Base-by-base conservation (phyloP, 192 early-diverging fungal species). In the Allomyces macrogynus region DNA sequence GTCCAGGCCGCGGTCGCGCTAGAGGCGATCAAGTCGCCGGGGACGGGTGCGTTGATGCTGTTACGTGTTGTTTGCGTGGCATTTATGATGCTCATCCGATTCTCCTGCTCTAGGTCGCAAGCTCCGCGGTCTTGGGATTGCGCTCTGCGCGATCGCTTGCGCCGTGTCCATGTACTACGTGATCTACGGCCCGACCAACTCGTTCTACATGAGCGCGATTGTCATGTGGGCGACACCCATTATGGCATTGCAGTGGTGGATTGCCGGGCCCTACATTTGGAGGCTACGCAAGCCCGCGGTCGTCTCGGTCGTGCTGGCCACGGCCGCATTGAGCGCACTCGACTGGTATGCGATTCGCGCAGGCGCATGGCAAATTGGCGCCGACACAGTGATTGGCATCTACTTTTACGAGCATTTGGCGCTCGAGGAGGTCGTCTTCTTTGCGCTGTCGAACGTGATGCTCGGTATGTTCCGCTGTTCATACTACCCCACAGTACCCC, bases 371-470 rank as follows among this genome's bases (percentile, higher is more conserved):
- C 7, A 44, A 24, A 75, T 75, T 65, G 60, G 60, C 60, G n/a
- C 24, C 11, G 54, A 62, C 16, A 24, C 64, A 23, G 68, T 67
- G 49, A 23, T 63, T 16, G 74, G 74, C 20, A 11, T 67, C 64
- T 44, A 64, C 23, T 42, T 75, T 5, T 62, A 61, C 1, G 60
- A 27, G 23, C 57, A 63, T 23, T 63, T 75, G 12, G 71, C 74
- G 44, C 8, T 75, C 18, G 74, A 75, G 68, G 74, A 75, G 63
- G 71, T 69, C 1, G 18, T 70, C 12, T 75, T 75, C 64, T 75
- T 75, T 65, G 40, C 74, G 24, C 16, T 73, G 18, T 69, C 73
- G 26, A 75, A 75, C 49, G 68, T 66, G 32, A 73, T 75, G 71
- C 62, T 75, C 23, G 72, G 49, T 57, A 57, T 16, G 49, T 4